Evolutionary conservation across 306 rosid species (phyloP).

Genomic region (Cyclanthera cordifolia): DNA sequence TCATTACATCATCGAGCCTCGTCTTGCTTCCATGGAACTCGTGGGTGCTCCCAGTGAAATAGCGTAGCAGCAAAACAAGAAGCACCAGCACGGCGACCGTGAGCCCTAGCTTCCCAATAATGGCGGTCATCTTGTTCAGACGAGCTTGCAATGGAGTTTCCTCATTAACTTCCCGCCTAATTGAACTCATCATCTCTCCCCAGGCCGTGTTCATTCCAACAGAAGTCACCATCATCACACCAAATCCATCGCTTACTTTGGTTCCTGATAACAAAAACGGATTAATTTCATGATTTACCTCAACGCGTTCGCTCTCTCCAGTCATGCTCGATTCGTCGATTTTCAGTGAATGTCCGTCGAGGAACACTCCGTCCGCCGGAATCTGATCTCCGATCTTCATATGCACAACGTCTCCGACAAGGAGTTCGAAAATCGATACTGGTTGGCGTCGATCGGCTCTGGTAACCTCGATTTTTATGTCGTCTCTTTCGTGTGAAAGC

Average conservation of each 20-base stretch:
- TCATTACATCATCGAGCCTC: conserved; percentile 5
- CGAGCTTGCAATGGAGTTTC: conserved; percentile 15
- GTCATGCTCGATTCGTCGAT: conserved; percentile 24
- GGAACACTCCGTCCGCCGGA: conserved; percentile 19
- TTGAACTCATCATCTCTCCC: conserved; percentile 23
- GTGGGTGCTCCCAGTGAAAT: conserved; percentile 19
- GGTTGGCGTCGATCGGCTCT: conserved; percentile 15
- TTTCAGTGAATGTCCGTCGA: conserved; percentile 17
- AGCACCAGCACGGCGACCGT: conserved; percentile 16
- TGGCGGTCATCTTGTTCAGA: conserved; percentile 14
- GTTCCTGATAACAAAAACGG: conserved; percentile 21
- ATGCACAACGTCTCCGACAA: conserved; percentile 16
- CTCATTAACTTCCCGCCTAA: conserved; percentile 12
- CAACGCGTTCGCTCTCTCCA: conserved; percentile 16
- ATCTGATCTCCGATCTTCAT: conserved; percentile 21
- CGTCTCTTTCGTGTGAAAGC: conserved; percentile 14
- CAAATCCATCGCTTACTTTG: conserved; percentile 20
- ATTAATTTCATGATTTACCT: conserved; percentile 1
- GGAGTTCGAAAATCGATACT: conserved; percentile 11
- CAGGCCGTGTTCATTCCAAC: conserved; percentile 19
- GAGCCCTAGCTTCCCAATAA: conserved; percentile 17
- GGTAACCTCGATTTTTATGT: conserved; percentile 8
- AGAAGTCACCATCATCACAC: conserved; percentile 20
- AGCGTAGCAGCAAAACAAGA: conserved; percentile 12
- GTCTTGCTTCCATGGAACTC: conserved; percentile 20